Evolutionary conservation across 768 basidiomycete genomes (phyloP).

Genomic region (Austroboletus festivus): DNA sequence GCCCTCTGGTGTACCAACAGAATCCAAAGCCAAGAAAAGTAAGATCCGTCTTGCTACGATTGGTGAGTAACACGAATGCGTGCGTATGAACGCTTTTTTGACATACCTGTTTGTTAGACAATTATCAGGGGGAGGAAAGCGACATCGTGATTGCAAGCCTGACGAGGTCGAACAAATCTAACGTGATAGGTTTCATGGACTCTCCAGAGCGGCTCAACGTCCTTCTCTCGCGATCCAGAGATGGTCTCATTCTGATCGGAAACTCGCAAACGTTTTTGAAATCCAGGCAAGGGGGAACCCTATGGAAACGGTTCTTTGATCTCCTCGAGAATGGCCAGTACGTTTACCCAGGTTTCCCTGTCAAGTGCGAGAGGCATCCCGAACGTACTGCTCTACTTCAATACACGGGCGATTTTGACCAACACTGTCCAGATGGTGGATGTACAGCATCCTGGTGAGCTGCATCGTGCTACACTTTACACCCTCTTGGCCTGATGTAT

Average conservation of each 20-base stretch:
- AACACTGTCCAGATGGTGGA: constrained; percentile 59
- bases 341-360: constrained; percentile 60
- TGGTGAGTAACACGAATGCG: constrained; percentile 36
- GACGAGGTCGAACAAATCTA: constrained; percentile 53
- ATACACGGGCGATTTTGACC: constrained; percentile 48
- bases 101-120: constrained; percentile 46
- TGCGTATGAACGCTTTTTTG: too few relatives aligned
- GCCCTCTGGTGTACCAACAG: constrained; percentile 32
- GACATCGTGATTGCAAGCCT: constrained; percentile 63
- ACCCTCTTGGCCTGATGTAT: neutral
- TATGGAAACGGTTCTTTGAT: constrained; percentile 52
- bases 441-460: constrained; percentile 58
- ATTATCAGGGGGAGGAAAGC: constrained; percentile 76
- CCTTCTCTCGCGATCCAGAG: constrained; percentile 65
- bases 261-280: constrained; percentile 59
- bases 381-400: constrained; percentile 36
- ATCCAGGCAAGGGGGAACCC: constrained; percentile 47
- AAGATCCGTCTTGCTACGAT: constrained; percentile 62
- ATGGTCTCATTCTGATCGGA: constrained; percentile 65
- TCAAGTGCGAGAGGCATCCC: constrained; percentile 55
- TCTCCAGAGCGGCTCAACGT: constrained; percentile 71
- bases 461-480: neutral
- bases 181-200: constrained; percentile 70
- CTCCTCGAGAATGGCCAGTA: constrained; percentile 41
- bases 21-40: constrained; percentile 40